Evolutionary conservation across 768 basidiomycete species (phyloP).

Genomic region (Kwoniella sp.): DNA sequence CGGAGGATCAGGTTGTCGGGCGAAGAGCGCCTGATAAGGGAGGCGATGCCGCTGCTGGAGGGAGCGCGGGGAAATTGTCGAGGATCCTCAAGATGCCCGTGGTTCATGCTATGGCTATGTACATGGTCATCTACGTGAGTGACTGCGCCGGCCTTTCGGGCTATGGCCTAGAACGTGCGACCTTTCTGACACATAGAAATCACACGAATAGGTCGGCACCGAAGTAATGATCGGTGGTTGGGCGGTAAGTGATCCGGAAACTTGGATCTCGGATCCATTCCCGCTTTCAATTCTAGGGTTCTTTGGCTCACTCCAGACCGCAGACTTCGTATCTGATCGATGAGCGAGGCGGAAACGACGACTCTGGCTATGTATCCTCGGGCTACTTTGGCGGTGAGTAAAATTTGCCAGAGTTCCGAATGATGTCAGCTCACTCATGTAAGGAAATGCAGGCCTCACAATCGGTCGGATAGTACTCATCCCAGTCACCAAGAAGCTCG

Average conservation of each 20-base stretch:
- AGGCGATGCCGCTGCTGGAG: slow-evolving; percentile 12
- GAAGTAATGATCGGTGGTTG: slow-evolving; percentile 57
- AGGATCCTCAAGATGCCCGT: slow-evolving; percentile 46
- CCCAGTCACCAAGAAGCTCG: slow-evolving; percentile 60
- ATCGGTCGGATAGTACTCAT: slow-evolving; percentile 63
- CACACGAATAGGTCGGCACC: slow-evolving; percentile 45
- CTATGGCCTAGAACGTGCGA: not conserved
- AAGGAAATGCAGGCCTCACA: slow-evolving; percentile 60
- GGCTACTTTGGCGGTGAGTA: slow-evolving; percentile 56
- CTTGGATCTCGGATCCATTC: not conserved
- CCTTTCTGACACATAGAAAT: not conserved
- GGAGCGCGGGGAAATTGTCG: slow-evolving; percentile 43
- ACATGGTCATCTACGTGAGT: slow-evolving; percentile 56
- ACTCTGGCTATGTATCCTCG: slow-evolving; percentile 53
- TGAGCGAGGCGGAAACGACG: slow-evolving; percentile 41
- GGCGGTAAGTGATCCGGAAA: slow-evolving; percentile 31
- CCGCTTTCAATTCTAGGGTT: not conserved
- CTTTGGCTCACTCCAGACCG: slow-evolving; percentile 18
- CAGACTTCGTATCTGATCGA: slow-evolving; percentile 46
- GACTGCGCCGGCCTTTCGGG: not conserved
- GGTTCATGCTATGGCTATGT: slow-evolving; percentile 54
- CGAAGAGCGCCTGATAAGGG: slow-evolving; percentile 8
- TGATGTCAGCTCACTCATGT: not conserved
- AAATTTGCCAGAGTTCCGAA: not conserved
- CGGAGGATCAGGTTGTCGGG: slow-evolving; percentile 66